Evolutionary conservation across 257 asterid species (phyloP), one percentile per base, ranked within the genome.

Genomic region (Solanum phureja): DNA sequence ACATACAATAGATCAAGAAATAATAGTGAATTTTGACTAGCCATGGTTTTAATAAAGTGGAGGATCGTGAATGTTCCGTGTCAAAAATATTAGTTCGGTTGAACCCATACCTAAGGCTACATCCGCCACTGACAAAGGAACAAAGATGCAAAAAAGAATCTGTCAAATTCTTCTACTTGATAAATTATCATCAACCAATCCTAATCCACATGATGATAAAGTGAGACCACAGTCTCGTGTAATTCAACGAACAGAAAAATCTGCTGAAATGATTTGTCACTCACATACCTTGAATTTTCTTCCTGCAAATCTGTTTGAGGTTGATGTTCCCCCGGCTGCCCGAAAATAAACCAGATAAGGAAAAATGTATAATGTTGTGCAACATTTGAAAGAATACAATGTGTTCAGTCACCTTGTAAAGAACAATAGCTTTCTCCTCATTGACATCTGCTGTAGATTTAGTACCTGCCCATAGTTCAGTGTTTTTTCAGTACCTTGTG

Each of bases 341-440:
- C 91, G 76, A 79, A 89, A 21, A 82, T 82, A 82, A 82, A 82
- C 86, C 86, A 82, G 86, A 49, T 82, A 14, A 82, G 86, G 87
- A 58, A 66, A 27, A 60, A 42, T 77, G 21, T 35, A 79, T 21
- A 79, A 40, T 69, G 88, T 27, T 44, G 44, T 64, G 34, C 29
- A 13, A 40, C 74, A 75, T 31, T 21, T 37, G 24, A 81, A 35
- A 88, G 85, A 86, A 76, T 52, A 87, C 11, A 87, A 88, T 85
- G 87, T 40, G 91, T 64, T 84, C 69, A 89, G 58, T 92, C 89
- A 95, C 99, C 98, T 92, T 89, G 92, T 96, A 96, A 38, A 95
- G 94, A 87, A 96, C 94, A 88, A 96, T 95, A 42, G 98, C 98
- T 91, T 94, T 96, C 92, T 94, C 98, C 72, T 94, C 97, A 83